phyloP scores from a whole-genome alignment of 2,329 filamentous ascomycete genomes.

The Apiospora saccharicola region DNA sequence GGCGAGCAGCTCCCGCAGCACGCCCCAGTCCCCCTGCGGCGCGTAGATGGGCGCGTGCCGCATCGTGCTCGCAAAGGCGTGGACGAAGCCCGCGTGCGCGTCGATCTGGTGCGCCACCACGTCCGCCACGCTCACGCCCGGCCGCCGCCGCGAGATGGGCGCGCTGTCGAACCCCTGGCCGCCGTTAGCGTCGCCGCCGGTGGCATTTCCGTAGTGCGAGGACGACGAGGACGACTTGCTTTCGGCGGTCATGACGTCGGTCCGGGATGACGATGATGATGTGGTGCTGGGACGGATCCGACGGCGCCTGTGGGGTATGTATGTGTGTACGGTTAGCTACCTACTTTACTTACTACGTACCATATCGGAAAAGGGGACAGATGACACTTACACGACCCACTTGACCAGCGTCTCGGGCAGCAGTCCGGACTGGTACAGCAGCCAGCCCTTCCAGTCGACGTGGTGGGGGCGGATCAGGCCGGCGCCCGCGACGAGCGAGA shows the following conservation, averaged over 20 bases:
- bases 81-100: constrained; percentile 71
- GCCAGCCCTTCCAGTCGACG: constrained; percentile 64
- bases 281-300: constrained; percentile 14
- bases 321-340: not conserved
- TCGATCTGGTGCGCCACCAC: constrained; percentile 75
- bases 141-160: constrained; percentile 58
- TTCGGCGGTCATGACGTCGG: constrained; percentile 37
- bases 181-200: constrained; percentile 44
- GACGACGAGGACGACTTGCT: constrained; percentile 23
- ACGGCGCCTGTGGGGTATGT: not conserved
- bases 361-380: not conserved
- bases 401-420: constrained; percentile 66
- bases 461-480: constrained; percentile 72
- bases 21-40: constrained; percentile 67
- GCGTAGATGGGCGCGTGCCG: constrained; percentile 73
- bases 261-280: not conserved
- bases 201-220: constrained; percentile 38
- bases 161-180: constrained; percentile 53
- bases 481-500: constrained; percentile 72
- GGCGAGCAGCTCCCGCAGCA: constrained; percentile 59
- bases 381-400: constrained; percentile 47
- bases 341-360: not conserved
- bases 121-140: constrained; percentile 63
- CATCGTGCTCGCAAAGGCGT: constrained; percentile 75
- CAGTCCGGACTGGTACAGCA: constrained; percentile 68